Evolutionary conservation across 2,329 filamentous ascomycete genomes (phyloP).

Genomic region (Colletotrichum euphorbiae): DNA sequence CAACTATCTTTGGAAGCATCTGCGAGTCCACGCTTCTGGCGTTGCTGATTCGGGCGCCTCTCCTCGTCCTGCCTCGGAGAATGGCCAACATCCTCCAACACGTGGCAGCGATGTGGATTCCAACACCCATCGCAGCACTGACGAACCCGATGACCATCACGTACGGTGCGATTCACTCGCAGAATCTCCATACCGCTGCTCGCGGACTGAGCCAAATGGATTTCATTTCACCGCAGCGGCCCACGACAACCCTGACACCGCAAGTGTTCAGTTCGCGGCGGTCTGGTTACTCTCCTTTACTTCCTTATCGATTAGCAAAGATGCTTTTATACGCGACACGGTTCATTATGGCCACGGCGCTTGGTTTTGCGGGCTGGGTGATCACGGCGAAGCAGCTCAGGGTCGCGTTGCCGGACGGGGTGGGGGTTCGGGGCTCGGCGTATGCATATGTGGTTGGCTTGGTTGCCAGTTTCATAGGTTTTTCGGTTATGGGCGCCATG

Average conservation of each 20-base stretch:
- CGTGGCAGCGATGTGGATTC: slow-evolving; percentile 82
- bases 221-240: slow-evolving; percentile 78
- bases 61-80: slow-evolving; percentile 84
- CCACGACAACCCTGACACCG: slow-evolving; percentile 77
- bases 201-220: slow-evolving; percentile 84
- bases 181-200: slow-evolving; percentile 81
- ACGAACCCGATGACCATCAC: slow-evolving; percentile 94
- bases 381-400: slow-evolving; percentile 85
- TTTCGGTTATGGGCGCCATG: slow-evolving; percentile 91
- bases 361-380: slow-evolving; percentile 98
- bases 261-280: slow-evolving; percentile 56
- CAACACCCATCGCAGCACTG: slow-evolving; percentile 84
- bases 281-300: slow-evolving; percentile 58
- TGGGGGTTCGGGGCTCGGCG: slow-evolving; percentile 78
- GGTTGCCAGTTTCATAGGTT: slow-evolving; percentile 93
- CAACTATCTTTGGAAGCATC: slow-evolving; percentile 91
- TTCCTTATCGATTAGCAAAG: slow-evolving; percentile 92
- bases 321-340: slow-evolving; percentile 90
- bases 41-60: slow-evolving; percentile 83
- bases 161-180: slow-evolving; percentile 92
- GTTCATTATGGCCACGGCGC: slow-evolving; percentile 87
- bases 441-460: slow-evolving; percentile 96
- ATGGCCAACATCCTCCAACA: slow-evolving; percentile 74
- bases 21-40: slow-evolving; percentile 87
- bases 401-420: slow-evolving; percentile 65